phyloP scores from a whole-genome alignment of 78 protist species.

The Tieghemostelium lacteum region DNA sequence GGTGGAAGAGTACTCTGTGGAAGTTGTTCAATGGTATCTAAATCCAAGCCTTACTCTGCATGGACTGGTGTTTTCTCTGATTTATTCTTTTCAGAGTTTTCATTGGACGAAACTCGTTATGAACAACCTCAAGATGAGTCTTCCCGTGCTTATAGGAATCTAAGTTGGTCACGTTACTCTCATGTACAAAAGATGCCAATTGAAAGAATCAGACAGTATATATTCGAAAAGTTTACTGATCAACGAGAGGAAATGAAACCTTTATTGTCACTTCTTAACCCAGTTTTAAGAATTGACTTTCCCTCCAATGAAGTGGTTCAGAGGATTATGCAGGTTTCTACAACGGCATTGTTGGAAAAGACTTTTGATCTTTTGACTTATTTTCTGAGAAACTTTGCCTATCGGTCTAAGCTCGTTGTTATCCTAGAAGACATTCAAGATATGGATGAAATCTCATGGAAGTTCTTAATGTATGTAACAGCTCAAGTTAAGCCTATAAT shows the following conservation, averaged over 20 bases:
- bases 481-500: constrained; percentile 21
- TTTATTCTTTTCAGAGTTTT: constrained; percentile 46
- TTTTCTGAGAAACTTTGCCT: background rate
- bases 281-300: constrained; percentile 48
- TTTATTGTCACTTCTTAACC: constrained; percentile 35
- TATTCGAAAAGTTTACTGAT: constrained; percentile 46
- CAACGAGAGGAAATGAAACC: constrained; percentile 39
- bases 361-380: constrained; percentile 47
- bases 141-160: background rate
- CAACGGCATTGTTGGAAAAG: constrained; percentile 21
- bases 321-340: background rate
- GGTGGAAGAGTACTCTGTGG: constrained; percentile 53
- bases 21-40: constrained; percentile 8
- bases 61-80: constrained; percentile 52
- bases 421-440: constrained; percentile 57
- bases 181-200: constrained; percentile 61
- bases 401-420: background rate
- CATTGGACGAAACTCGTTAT: background rate
- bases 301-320: constrained; percentile 41
- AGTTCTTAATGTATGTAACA: constrained; percentile 12
- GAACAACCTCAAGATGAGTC: background rate
- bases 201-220: constrained; percentile 40
- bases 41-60: constrained; percentile 7
- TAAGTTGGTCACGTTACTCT: constrained; percentile 30
- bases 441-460: constrained; percentile 47